Percentiles rank a stretch among this genome's conserved stretches.
Conservation (phyloP, 192 early-diverging fungal species). For the Backusella circina region DNA sequence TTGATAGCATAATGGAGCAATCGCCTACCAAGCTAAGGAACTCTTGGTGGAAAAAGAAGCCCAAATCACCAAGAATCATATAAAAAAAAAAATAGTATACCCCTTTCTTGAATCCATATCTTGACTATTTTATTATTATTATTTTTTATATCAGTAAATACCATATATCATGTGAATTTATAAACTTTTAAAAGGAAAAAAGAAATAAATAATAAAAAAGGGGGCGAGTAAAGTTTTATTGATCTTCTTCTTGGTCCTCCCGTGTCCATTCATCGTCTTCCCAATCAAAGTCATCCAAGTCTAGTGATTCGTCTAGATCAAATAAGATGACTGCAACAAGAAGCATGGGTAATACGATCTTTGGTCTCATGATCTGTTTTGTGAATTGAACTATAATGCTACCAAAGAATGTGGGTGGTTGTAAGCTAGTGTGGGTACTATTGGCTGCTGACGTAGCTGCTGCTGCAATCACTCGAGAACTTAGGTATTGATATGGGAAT, state of each 20-base stretch:
- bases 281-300: conserved; percentile 25
- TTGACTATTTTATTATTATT: background rate
- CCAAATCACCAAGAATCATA: background rate
- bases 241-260: background rate
- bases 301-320: conserved; percentile 31
- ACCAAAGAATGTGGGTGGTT: conserved; percentile 11
- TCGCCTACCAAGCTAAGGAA: background rate
- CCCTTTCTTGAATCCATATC: background rate
- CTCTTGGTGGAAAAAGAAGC: conserved; percentile 4
- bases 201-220: background rate
- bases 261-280: conserved; percentile 21
- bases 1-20: background rate
- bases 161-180: background rate
- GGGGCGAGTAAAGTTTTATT: background rate
- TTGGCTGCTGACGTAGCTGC: background rate
- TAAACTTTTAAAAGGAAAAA: background rate
- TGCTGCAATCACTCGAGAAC: conserved; percentile 7
- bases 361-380: conserved; percentile 23
- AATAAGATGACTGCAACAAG: conserved; percentile 24
- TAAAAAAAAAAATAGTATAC: background rate
- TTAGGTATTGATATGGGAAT: conserved; percentile 9
- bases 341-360: conserved; percentile 24
- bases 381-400: conserved; percentile 28
- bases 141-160: background rate
- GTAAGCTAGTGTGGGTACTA: background rate